Conservation (phyloP, 2,329 filamentous ascomycete species). For the Daldinia sp. region DNA sequence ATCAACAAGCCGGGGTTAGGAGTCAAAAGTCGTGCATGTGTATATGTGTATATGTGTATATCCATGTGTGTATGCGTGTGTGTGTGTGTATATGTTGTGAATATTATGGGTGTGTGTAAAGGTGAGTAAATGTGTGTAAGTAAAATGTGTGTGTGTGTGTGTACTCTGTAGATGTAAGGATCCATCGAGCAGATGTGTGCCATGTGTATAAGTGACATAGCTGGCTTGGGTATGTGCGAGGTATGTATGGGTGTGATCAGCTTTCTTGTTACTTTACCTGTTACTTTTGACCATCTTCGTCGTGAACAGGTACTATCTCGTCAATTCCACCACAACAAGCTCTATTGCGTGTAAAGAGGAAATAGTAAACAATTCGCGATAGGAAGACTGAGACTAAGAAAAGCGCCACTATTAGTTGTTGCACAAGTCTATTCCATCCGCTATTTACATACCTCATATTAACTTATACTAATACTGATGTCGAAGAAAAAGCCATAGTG, state of each 20-base stretch:
- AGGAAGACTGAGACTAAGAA: background rate
- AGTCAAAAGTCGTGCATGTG: constrained; percentile 1
- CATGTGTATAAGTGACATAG: too few species aligned
- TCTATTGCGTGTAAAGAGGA: background rate
- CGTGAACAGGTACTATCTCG: too few species aligned
- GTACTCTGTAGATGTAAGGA: too few species aligned
- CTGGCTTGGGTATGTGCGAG: too few species aligned
- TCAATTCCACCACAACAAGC: background rate
- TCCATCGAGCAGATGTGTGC: too few species aligned
- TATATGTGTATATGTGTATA: background rate
- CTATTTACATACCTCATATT: background rate
- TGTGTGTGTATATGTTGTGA: background rate
- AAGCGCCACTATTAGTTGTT: background rate
- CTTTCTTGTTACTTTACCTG: background rate
- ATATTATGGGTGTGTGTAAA: background rate
- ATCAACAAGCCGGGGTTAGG: constrained; percentile 34
- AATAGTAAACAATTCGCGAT: background rate
- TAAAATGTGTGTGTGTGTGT: background rate
- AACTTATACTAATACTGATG: background rate
- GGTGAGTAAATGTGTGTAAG: background rate
- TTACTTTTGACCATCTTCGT: background rate
- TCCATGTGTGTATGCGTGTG: background rate
- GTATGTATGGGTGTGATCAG: background rate
- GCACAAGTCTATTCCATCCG: background rate
- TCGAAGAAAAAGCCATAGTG: background rate